These are phyloP conservation scores for Ichthyophthirius multifiliis DNA, from an alignment of 169 alveolate genomes.

Conservation along the genomic window DNA sequence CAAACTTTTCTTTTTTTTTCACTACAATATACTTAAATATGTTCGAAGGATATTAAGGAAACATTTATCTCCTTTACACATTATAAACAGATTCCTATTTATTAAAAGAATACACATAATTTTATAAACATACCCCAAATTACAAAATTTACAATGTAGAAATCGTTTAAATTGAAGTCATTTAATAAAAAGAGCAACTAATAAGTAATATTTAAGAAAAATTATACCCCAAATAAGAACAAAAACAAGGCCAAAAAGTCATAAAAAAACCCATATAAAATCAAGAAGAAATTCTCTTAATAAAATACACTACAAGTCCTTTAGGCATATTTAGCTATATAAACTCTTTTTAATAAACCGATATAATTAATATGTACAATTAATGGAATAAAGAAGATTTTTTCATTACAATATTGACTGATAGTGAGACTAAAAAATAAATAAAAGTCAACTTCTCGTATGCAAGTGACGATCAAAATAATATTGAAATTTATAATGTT, in stretches of 20 bases:
- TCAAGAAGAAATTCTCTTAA: background rate
- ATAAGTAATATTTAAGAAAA: too few species aligned
- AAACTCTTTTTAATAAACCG: background rate
- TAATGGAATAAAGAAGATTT: background rate
- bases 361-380: background rate
- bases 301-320: background rate
- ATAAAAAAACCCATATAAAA: too few species aligned
- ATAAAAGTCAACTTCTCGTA: background rate
- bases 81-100: background rate
- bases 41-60: background rate
- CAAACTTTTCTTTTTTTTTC: background rate
- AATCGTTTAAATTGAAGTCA: too few species aligned
- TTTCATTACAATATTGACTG: background rate
- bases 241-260: too few species aligned
- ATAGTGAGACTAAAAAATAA: background rate
- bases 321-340: background rate
- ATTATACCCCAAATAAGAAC: too few species aligned
- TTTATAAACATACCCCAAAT: background rate
- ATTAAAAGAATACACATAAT: background rate
- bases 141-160: too few species aligned
- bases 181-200: too few species aligned
- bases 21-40: background rate
- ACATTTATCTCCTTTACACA: background rate
- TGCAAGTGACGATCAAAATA: background rate
- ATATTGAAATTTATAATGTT: background rate